phyloP scores from a whole-genome alignment of 345 rosid genomes.

The Mallotus nudiflorus region DNA sequence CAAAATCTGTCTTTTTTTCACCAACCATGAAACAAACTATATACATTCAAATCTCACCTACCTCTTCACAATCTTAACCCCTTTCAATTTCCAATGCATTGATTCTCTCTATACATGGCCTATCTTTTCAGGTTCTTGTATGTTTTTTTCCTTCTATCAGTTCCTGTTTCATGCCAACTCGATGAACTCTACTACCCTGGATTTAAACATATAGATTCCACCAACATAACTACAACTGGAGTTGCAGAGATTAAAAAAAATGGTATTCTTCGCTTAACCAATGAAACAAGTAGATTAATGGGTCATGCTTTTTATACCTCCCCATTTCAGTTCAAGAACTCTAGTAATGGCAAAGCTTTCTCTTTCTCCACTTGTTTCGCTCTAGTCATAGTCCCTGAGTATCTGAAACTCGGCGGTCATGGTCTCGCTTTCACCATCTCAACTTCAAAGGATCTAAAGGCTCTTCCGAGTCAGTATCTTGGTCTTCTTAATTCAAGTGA shows the following conservation, averaged over 20 bases:
- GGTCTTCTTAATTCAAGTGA: constrained; percentile 23
- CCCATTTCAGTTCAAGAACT: constrained; percentile 26
- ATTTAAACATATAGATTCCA: constrained; percentile 34
- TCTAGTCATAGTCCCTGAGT: constrained; percentile 26
- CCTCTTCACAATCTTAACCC: neutral
- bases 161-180: constrained; percentile 33
- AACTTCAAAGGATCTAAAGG: constrained; percentile 19
- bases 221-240: constrained; percentile 19
- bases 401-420: constrained; percentile 31
- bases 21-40: too few relatives aligned
- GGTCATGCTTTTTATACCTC: constrained; percentile 27
- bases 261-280: constrained; percentile 29
- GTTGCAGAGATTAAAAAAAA: constrained; percentile 17
- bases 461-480: constrained; percentile 27
- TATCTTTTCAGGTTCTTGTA: constrained; percentile 11
- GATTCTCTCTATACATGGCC: constrained; percentile 22
- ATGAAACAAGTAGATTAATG: constrained; percentile 17
- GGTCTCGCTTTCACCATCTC: constrained; percentile 32
- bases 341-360: neutral
- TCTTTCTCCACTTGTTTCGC: constrained; percentile 29
- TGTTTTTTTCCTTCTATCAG: constrained; percentile 23
- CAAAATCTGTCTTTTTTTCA: neutral
- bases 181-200: constrained; percentile 49
- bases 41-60: too few relatives aligned
- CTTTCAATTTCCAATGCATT: constrained; percentile 4